Evolutionary conservation across 2,329 filamentous ascomycete genomes (phyloP).

Genomic region (Exserohilum turcica): DNA sequence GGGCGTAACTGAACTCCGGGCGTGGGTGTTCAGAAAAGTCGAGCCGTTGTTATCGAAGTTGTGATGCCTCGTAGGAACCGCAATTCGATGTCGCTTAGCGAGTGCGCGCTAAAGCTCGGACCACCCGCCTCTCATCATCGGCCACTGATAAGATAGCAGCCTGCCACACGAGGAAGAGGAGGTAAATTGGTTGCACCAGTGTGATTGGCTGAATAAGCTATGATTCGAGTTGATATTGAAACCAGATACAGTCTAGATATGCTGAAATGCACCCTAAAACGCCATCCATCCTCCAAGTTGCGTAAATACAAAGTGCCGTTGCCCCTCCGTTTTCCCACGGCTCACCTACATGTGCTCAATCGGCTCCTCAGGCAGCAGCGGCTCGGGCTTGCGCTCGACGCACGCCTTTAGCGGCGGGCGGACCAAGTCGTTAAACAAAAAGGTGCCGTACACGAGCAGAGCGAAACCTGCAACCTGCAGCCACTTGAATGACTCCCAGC

Average conservation of each 20-base stretch:
- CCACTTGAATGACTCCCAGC: conserved; percentile 98
- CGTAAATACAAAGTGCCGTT: conserved; percentile 4
- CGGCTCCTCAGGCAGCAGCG: conserved; percentile 79
- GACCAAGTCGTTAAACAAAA: conserved; percentile 95
- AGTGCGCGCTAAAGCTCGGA: conserved; percentile 15
- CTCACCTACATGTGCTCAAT: conserved; percentile 68
- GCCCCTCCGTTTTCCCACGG: not conserved
- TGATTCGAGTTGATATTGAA: not conserved
- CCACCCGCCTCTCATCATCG: conserved; percentile 8
- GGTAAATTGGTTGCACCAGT: not conserved
- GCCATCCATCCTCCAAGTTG: conserved; percentile 10
- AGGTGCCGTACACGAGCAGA: conserved; percentile 92
- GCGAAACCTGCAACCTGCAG: conserved; percentile 89
- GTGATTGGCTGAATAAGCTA: not conserved
- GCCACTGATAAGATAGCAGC: conserved; percentile 9
- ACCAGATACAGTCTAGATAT: not conserved
- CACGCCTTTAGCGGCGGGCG: conserved; percentile 75
- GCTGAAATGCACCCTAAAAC: not conserved
- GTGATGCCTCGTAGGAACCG: conserved; percentile 19
- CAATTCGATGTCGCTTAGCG: conserved; percentile 19
- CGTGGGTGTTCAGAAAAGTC: conserved; percentile 40
- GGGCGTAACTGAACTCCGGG: conserved; percentile 44
- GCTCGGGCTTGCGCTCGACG: conserved; percentile 61
- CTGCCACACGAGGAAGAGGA: not conserved
- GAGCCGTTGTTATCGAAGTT: conserved; percentile 40